phyloP scores from a whole-genome alignment of 1,139 yeast genomes.

The Magnusiomyces magnusii region DNA sequence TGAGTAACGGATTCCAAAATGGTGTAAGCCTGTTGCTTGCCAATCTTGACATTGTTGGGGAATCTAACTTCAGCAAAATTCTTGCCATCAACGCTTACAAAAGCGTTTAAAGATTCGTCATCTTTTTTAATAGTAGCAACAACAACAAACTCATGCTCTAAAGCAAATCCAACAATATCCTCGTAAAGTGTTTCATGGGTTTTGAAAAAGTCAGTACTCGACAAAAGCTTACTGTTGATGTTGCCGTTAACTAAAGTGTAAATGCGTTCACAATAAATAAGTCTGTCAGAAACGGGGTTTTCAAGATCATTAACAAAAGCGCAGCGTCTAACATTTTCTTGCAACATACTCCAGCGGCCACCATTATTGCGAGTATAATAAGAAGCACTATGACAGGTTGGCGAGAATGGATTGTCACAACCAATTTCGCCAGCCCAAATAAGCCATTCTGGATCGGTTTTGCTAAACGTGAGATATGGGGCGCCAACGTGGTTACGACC shows the following conservation, averaged over 20 bases:
- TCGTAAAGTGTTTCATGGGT: conserved; percentile 39
- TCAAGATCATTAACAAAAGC: conserved; percentile 53
- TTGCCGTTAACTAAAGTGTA: conserved; percentile 29
- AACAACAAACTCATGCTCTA: conserved; percentile 58
- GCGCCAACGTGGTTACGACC: conserved; percentile 33
- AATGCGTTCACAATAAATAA: conserved; percentile 55
- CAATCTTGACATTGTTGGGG: conserved; percentile 60
- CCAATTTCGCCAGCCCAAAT: conserved; percentile 61
- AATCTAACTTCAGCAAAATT: conserved; percentile 72
- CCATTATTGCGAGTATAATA: conserved; percentile 52
- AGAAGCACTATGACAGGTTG: conserved; percentile 49
- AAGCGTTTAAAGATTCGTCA: conserved; percentile 47
- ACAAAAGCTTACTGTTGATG: conserved; percentile 34
- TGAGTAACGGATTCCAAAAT: conserved; percentile 68
- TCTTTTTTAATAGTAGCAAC: conserved; percentile 51
- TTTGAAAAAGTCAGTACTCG: conserved; percentile 49
- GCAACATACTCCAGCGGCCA: conserved; percentile 45
- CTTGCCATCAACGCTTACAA: conserved; percentile 75
- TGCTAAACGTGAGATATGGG: conserved; percentile 50
- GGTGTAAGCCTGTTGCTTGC: conserved; percentile 73
- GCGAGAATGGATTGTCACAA: conserved; percentile 42
- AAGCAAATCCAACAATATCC: conserved; percentile 56
- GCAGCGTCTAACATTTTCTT: conserved; percentile 51
- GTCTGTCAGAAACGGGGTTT: conserved; percentile 37
- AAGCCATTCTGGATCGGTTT: conserved; percentile 46